phyloP scores from a whole-genome alignment of 2,329 filamentous ascomycete species.

The Grosmannia serpens region DNA sequence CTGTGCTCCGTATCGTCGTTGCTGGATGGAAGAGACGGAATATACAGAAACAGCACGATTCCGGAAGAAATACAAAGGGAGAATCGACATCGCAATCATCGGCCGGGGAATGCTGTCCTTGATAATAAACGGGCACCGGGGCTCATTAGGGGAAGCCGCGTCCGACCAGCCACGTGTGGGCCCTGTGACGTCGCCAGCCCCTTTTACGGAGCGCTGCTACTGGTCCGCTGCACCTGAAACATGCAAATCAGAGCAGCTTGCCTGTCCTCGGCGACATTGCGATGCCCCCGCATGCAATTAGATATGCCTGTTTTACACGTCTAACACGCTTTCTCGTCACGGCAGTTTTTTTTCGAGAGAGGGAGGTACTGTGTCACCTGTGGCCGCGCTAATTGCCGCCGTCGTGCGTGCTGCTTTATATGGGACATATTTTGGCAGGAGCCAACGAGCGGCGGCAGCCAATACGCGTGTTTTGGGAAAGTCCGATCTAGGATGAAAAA shows the following conservation, averaged over 20 bases:
- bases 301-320: no score
- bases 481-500: constrained; percentile 11
- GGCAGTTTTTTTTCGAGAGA: no score
- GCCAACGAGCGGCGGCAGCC: constrained; percentile 7
- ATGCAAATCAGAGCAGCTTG: not conserved
- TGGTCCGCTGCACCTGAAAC: no score
- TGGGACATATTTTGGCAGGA: not conserved
- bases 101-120: not conserved
- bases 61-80: not conserved
- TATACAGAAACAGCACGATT: not conserved
- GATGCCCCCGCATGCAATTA: not conserved
- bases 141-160: not conserved
- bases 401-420: not conserved
- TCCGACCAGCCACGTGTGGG: not conserved
- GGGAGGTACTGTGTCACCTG: not conserved
- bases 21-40: not conserved
- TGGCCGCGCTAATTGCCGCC: not conserved
- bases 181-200: constrained; percentile 2
- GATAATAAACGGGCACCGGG: not conserved
- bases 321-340: not conserved
- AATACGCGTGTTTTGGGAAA: constrained; percentile 9
- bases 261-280: not conserved
- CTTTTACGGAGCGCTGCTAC: constrained; percentile 1
- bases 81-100: not conserved
- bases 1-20: not conserved